These are phyloP conservation scores for Cichorium intybus DNA, from an alignment of 140 eudicot species.

Conservation along the genomic window DNA sequence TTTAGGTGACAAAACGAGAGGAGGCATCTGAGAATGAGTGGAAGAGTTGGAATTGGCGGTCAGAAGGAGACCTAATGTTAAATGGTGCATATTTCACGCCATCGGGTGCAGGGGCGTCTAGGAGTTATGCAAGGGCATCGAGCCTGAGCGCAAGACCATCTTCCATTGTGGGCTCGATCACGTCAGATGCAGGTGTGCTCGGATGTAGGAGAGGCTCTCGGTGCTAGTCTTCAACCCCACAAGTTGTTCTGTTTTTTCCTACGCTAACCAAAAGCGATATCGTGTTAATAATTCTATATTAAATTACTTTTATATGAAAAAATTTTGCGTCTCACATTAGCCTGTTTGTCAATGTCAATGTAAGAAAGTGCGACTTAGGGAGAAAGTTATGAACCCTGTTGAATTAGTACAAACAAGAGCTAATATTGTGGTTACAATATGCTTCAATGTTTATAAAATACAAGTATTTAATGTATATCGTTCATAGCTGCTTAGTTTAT, in stretches of 20 bases:
- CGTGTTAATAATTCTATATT: conserved; percentile 26
- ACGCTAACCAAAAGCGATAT: conserved; percentile 14
- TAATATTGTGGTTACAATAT: neutral
- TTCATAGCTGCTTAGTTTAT: neutral
- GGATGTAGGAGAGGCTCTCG: conserved; percentile 38
- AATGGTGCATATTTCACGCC: conserved; percentile 48
- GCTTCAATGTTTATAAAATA: neutral
- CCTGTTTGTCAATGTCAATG: conserved; percentile 39
- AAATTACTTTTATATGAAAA: conserved; percentile 25
- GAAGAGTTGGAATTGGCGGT: conserved; percentile 54
- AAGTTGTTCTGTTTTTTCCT: conserved; percentile 8
- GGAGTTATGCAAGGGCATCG: conserved; percentile 48
- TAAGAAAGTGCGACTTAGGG: conserved; percentile 32
- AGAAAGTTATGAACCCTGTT: conserved; percentile 27
- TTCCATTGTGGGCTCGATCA: conserved; percentile 42
- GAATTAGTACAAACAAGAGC: conserved; percentile 38
- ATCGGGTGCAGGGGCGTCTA: conserved; percentile 50
- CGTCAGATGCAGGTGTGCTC: conserved; percentile 46
- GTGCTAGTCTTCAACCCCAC: conserved; percentile 26
- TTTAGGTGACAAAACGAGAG: conserved; percentile 51
- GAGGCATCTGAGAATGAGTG: conserved; percentile 33
- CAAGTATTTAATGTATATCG: neutral
- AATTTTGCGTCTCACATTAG: conserved; percentile 25
- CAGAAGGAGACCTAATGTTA: conserved; percentile 52
- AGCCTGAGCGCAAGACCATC: conserved; percentile 56